Evolutionary conservation across 306 rosid genomes (phyloP).

Genomic region (Casuarina equisetifolia): DNA sequence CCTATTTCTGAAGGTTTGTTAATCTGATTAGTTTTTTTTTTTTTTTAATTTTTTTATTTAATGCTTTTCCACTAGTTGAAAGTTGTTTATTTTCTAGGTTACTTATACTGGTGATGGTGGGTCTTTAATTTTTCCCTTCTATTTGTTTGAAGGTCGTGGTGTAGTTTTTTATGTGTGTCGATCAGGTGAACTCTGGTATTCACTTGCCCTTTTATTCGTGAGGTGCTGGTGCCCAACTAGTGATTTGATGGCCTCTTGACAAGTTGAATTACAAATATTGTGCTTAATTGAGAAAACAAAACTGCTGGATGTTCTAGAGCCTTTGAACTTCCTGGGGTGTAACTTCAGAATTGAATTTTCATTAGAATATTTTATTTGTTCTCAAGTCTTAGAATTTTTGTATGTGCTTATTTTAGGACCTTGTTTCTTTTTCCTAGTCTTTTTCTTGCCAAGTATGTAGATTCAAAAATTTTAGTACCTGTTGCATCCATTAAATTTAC

Average conservation of each 20-base stretch:
- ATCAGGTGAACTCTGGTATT: neutral
- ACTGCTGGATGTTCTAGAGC: neutral
- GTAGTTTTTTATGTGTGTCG: neutral
- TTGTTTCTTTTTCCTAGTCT: neutral
- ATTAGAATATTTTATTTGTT: neutral
- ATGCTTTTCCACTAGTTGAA: constrained; percentile 4
- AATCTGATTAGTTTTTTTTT: neutral
- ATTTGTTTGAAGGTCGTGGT: neutral
- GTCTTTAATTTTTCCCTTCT: neutral
- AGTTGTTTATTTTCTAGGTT: neutral
- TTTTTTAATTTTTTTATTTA: neutral
- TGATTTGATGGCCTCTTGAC: neutral
- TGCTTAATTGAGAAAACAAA: neutral
- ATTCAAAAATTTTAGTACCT: neutral
- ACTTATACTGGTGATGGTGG: neutral
- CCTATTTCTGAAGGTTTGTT: constrained; percentile 52
- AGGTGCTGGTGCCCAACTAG: neutral
- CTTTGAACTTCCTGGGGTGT: neutral
- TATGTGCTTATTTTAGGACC: neutral
- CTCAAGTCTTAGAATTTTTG: neutral
- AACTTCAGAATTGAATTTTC: neutral
- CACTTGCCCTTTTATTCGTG: neutral
- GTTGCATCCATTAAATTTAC: neutral
- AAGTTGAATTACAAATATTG: neutral
- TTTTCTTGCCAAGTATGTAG: neutral